Evolutionary conservation across 331 rosid genomes (phyloP), one percentile per base, ranked within the genome.

Genomic region (Spiraea crenata): DNA sequence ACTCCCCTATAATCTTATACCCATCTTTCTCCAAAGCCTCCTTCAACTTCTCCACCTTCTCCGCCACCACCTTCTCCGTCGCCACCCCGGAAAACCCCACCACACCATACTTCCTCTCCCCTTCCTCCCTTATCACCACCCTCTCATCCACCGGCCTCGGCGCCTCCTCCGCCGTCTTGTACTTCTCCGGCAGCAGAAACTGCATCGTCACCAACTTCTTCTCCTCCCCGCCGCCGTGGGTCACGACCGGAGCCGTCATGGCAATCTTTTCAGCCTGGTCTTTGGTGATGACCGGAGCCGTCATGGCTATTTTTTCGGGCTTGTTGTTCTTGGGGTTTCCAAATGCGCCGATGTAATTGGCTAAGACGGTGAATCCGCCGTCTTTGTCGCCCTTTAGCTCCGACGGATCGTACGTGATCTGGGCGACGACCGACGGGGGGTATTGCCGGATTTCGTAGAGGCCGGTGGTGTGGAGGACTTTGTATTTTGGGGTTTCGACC

Each of bases 291-390:
- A 93, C 97, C 1, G 98, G 97, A 3, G 88, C 86, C 3, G 97
- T 88, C 98, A 93, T 91, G 4, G 91, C 93, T 9, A 93, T 89
- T 71, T 85, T 87, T 60, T 93, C 97, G 1, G 97, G 96, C 69
- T 70, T 87, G 0, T 79, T 47, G 73, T 93, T 91, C 77, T 90
- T 89, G 0, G 99, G 92, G 1, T 80, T 78, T 42, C 99, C 95
- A 0, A 93, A 64, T n/a, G 86, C 96, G 3, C 99, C 99, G 6
- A 93, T 93, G 82, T 93, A 93, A 20, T 91, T 86, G 6, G 89
- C 96, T 49, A 93, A 64, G 14, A 93, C 46, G 1, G 71, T 71
- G 47, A 93, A 93, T 16, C 97, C 97, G 6, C 97, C 97, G 40
- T 93, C 99, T 84, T 74, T 89, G 78, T 86, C 2, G 8, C 97